phyloP scores from a whole-genome alignment of 305 asterid genomes.

The Andrographis paniculata region DNA sequence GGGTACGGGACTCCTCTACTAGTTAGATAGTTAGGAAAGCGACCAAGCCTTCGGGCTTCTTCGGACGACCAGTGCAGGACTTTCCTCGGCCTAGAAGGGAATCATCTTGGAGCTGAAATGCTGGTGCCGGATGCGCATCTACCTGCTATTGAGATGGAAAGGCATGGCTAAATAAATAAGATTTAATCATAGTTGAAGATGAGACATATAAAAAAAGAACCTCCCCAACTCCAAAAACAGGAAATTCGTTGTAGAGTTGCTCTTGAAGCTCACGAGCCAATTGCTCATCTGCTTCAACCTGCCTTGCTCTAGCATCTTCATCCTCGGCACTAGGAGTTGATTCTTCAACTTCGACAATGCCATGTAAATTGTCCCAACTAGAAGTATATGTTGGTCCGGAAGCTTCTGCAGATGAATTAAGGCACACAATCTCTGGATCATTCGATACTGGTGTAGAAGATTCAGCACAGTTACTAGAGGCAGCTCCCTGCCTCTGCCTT shows the following conservation, averaged over 20 bases:
- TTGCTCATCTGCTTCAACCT: conserved; percentile 83
- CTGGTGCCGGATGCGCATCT: conserved; percentile 44
- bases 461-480: conserved; percentile 35
- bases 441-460: conserved; percentile 43
- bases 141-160: conserved; percentile 32
- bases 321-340: conserved; percentile 36
- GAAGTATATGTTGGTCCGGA: conserved; percentile 24
- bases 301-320: conserved; percentile 51
- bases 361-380: conserved; percentile 20
- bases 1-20: too few relatives aligned
- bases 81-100: too few relatives aligned
- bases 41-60: too few relatives aligned
- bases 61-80: too few relatives aligned
- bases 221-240: conserved; percentile 42
- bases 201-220: conserved; percentile 22
- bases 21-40: too few relatives aligned
- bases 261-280: conserved; percentile 93
- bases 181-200: conserved; percentile 7
- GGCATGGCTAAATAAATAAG: conserved; percentile 13
- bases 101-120: conserved; percentile 46
- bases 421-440: conserved; percentile 37
- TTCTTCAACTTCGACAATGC: conserved; percentile 46
- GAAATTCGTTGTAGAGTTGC: conserved; percentile 65
- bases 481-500: conserved; percentile 46
- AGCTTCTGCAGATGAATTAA: conserved; percentile 36